phyloP scores from a whole-genome alignment of 306 rosid species.

The Acacia melanoxylon region DNA sequence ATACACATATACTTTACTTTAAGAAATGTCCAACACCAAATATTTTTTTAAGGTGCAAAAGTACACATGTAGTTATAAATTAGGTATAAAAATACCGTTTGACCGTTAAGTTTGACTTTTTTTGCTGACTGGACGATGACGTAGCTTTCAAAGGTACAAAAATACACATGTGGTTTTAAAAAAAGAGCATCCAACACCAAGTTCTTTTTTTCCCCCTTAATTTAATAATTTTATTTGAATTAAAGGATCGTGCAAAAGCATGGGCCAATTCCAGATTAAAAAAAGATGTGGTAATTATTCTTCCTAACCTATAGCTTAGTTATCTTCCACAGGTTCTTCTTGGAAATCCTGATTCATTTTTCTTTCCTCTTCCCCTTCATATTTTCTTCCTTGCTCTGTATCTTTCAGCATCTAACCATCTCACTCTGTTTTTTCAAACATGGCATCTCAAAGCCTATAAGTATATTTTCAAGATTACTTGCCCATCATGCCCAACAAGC shows the following conservation, averaged over 20 bases:
- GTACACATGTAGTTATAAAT: too few relatives aligned
- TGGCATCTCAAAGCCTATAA: slow-evolving; percentile 44
- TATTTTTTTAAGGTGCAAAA: too few relatives aligned
- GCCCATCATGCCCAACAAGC: slow-evolving; percentile 33
- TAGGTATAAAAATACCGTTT: too few relatives aligned
- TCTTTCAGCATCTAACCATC: background rate
- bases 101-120: too few relatives aligned
- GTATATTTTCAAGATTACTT: slow-evolving; percentile 56
- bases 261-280: slow-evolving; percentile 16
- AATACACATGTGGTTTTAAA: too few relatives aligned
- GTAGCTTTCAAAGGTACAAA: too few relatives aligned
- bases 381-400: background rate
- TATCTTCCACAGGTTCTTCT: slow-evolving; percentile 56
- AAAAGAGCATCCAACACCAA: too few relatives aligned
- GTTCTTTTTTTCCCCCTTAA: too few relatives aligned
- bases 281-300: background rate
- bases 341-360: slow-evolving; percentile 34
- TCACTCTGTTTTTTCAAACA: background rate
- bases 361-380: background rate
- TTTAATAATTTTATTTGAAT: too few relatives aligned
- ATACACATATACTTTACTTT: too few relatives aligned
- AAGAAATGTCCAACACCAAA: too few relatives aligned
- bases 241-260: slow-evolving; percentile 33
- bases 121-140: too few relatives aligned
- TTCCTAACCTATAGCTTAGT: slow-evolving; percentile 44